phyloP scores from a whole-genome alignment of 805 yeast species.

The Komagataella phaffii region DNA sequence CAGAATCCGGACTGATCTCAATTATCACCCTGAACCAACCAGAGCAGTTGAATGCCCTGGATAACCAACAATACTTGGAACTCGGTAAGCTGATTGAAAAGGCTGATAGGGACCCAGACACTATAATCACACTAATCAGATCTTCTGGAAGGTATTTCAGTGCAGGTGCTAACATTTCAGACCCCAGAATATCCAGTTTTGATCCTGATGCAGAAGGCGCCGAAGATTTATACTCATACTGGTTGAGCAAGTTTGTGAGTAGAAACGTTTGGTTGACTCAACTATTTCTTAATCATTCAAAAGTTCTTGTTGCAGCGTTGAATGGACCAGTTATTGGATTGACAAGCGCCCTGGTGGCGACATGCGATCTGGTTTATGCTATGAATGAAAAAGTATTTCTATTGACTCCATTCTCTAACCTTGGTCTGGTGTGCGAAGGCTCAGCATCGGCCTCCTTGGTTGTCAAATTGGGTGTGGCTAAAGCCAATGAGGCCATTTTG shows the following conservation, averaged over 20 bases:
- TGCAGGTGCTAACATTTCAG: slow-evolving; percentile 66
- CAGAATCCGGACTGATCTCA: slow-evolving; percentile 26
- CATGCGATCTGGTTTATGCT: slow-evolving; percentile 67
- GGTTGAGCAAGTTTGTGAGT: slow-evolving; percentile 50
- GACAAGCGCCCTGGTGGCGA: slow-evolving; percentile 57
- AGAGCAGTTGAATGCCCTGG: slow-evolving; percentile 48
- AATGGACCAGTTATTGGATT: slow-evolving; percentile 87
- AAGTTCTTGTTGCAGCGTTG: slow-evolving; percentile 57
- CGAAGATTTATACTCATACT: slow-evolving; percentile 12
- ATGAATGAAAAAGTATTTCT: slow-evolving; percentile 42
- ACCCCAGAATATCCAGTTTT: slow-evolving; percentile 11
- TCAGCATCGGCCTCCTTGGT: slow-evolving; percentile 58
- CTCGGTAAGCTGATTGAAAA: slow-evolving; percentile 44
- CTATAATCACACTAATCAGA: slow-evolving; percentile 52
- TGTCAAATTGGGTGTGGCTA: slow-evolving; percentile 56
- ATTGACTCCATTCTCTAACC: slow-evolving; percentile 66
- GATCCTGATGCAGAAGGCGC: slow-evolving; percentile 6
- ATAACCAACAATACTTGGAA: slow-evolving; percentile 46
- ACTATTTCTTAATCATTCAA: slow-evolving; percentile 55
- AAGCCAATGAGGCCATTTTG: slow-evolving; percentile 60
- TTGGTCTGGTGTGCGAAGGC: slow-evolving; percentile 80
- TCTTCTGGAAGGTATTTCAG: slow-evolving; percentile 67
- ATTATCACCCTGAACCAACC: slow-evolving; percentile 60
- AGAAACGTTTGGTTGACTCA: slow-evolving; percentile 61
- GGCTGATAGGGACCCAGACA: slow-evolving; percentile 50